These are phyloP conservation scores for Raffaelea deltoideospora DNA, from an alignment of 2,329 filamentous ascomycete genomes.

Conservation along the genomic window DNA sequence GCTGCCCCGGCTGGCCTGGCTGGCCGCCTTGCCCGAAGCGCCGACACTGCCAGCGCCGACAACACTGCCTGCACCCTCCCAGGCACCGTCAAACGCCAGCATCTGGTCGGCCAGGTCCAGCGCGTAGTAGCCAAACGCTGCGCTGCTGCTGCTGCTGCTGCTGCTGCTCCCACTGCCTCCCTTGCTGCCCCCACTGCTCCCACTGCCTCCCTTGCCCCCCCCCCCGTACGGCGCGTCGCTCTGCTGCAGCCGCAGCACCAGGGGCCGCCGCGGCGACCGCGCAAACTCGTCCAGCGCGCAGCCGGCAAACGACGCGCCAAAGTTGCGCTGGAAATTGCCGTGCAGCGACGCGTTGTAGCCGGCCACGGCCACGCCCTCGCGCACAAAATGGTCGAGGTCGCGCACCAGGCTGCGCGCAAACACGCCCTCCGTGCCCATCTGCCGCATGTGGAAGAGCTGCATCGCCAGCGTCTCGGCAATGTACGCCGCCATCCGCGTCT, in stretches of 20 bases:
- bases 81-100: slow-evolving; percentile 62
- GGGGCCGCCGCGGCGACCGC: slow-evolving; percentile 51
- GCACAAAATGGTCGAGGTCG: slow-evolving; percentile 64
- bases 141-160: slow-evolving; percentile 54
- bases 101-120: slow-evolving; percentile 59
- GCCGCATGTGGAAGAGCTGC: slow-evolving; percentile 74
- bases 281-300: slow-evolving; percentile 68
- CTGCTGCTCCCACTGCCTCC: no score
- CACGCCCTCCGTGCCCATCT: slow-evolving; percentile 49
- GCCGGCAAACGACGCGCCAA: slow-evolving; percentile 60
- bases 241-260: slow-evolving; percentile 53
- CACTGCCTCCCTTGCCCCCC: no score
- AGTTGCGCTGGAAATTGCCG: slow-evolving; percentile 69
- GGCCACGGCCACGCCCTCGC: slow-evolving; percentile 63
- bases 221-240: no score
- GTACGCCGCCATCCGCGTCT: slow-evolving; percentile 61
- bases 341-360: slow-evolving; percentile 83
- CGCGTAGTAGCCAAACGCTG: slow-evolving; percentile 70
- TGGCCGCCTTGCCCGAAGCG: slow-evolving; percentile 1
- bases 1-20: no score
- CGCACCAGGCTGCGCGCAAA: slow-evolving; percentile 58
- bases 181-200: no score
- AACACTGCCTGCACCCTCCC: slow-evolving; percentile 51
- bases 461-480: slow-evolving; percentile 81
- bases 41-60: not conserved